phyloP scores from a whole-genome alignment of 495 filamentous ascomycete species.

The Amniculicola lignicola region DNA sequence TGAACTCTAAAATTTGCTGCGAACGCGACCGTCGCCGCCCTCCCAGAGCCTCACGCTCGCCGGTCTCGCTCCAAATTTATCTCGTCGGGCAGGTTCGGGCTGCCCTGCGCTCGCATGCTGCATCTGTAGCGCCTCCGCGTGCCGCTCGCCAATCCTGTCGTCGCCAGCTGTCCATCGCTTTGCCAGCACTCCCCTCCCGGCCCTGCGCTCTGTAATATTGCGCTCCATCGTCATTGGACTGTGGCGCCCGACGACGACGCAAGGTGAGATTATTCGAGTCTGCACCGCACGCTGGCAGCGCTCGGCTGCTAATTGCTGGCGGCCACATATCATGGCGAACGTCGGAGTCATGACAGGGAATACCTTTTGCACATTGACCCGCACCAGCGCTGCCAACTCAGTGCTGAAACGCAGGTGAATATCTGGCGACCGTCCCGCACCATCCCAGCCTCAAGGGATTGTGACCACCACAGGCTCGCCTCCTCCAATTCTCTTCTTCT shows the following conservation, averaged over 20 bases:
- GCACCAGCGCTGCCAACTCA: conserved; percentile 33
- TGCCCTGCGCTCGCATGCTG: conserved; percentile 1
- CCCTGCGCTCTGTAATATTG: conserved; percentile 29
- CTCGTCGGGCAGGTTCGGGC: conserved; percentile 10
- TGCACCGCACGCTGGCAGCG: conserved; percentile 33
- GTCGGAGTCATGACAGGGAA: conserved; percentile 33
- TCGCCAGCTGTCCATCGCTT: conserved; percentile 20
- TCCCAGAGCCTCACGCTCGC: conserved; percentile 5
- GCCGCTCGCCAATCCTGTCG: conserved; percentile 19
- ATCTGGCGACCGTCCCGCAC: conserved; percentile 24
- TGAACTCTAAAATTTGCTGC: too few relatives aligned
- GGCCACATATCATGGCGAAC: conserved; percentile 29
- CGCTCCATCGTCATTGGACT: conserved; percentile 27
- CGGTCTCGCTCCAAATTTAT: background rate
- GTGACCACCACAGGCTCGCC: conserved; percentile 30
- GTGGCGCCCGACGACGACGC: conserved; percentile 19
- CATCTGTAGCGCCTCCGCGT: conserved; percentile 18
- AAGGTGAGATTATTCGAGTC: conserved; percentile 35
- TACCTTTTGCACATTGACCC: conserved; percentile 31
- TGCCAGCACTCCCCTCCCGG: conserved; percentile 19
- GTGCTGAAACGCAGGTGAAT: conserved; percentile 35
- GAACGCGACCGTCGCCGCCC: background rate
- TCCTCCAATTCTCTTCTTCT: conserved; percentile 12
- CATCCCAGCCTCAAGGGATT: conserved; percentile 27
- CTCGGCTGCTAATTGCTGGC: conserved; percentile 32